These are phyloP conservation scores for Cryptococcus jaspeensis DNA, from an alignment of 1,284 basidiomycete species.

Conservation along the genomic window DNA sequence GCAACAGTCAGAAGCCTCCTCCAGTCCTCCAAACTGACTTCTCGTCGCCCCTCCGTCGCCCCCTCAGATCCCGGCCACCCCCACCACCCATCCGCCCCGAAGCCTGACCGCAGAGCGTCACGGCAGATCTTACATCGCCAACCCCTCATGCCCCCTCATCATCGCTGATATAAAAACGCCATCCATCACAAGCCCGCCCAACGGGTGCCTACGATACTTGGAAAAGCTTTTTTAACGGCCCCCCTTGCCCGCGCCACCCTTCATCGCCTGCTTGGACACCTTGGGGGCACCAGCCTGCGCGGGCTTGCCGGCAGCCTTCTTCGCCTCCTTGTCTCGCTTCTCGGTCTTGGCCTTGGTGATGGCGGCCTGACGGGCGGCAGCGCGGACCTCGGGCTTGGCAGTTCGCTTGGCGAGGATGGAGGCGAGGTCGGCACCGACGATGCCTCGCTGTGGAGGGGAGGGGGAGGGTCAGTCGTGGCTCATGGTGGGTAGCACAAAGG, in stretches of 20 bases:
- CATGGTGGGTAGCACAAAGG: background rate
- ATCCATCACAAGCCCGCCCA: too few relatives aligned
- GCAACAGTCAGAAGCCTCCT: background rate
- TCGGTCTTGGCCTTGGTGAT: slow-evolving; percentile 89
- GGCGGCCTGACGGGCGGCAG: slow-evolving; percentile 75
- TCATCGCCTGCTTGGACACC: slow-evolving; percentile 94
- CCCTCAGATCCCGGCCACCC: background rate
- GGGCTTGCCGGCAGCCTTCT: slow-evolving; percentile 77
- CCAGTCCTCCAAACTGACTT: too few relatives aligned
- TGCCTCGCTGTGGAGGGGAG: slow-evolving; percentile 70
- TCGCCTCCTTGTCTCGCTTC: slow-evolving; percentile 94
- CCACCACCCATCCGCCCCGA: background rate
- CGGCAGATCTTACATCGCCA: background rate
- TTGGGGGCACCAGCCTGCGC: slow-evolving; percentile 64
- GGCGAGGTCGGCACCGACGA: slow-evolving; percentile 92
- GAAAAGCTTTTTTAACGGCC: slow-evolving; percentile 42
- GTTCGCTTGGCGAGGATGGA: slow-evolving; percentile 88
- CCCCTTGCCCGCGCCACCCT: slow-evolving; percentile 63
- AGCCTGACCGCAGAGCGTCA: background rate
- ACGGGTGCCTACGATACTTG: too few relatives aligned
- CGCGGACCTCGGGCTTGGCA: slow-evolving; percentile 83
- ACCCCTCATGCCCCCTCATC: too few relatives aligned
- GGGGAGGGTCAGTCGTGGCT: background rate
- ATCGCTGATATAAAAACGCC: too few relatives aligned
- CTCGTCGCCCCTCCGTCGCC: background rate